Evolutionary conservation across 805 yeast genomes (phyloP), one percentile per base, ranked within the genome.

Genomic region (Starmerella tilneyi): DNA sequence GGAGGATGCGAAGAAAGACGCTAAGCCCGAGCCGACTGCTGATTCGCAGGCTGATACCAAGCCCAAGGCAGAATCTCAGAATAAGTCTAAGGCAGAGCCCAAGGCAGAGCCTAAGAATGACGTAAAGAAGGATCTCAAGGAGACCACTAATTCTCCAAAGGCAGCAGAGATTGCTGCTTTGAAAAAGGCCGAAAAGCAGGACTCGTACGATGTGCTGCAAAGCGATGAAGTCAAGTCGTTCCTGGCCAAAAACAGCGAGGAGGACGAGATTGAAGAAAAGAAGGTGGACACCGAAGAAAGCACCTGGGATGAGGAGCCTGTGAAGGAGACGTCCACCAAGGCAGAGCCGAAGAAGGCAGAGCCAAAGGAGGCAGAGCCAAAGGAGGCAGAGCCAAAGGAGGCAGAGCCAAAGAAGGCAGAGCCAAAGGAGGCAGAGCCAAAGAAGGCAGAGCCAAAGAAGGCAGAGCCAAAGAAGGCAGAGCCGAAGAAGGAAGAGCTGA

Each of bases 131-230:
- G 41, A 19, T 12, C 20, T 41, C 22, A 35, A 40, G 24, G 46
- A 46, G 30, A 49, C 49, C 28, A 41, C 12, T 7, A 28, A 22
- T 12, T 12, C 48, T n/a, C 39, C 19, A 9, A 16, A 34, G 21
- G n/a, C 17, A 1, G 46, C 42, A 3, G 47, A 50, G 15, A 36
- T 53, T 6, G 54, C 60, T 9, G 57, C 67, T 22, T 42, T 62
- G n/a, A 59, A 57, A 26, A 62, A 62, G 31, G 63, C 63, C 3
- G 65, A 66, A 52, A 63, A 73, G 62, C 59, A 66, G 24, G 67
- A 65, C 28, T 65, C 75, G 23, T 77, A 74, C 48, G 74, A 70
- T 11, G 63, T 75, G 29, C 59, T 74, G 37, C 66, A 73, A 30
- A 66, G 70, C 39, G 65, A 70, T 27, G 71, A 67, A 33, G 80